Conservation (phyloP, 1,139 yeast species). For the Williopsis jadinii region DNA sequence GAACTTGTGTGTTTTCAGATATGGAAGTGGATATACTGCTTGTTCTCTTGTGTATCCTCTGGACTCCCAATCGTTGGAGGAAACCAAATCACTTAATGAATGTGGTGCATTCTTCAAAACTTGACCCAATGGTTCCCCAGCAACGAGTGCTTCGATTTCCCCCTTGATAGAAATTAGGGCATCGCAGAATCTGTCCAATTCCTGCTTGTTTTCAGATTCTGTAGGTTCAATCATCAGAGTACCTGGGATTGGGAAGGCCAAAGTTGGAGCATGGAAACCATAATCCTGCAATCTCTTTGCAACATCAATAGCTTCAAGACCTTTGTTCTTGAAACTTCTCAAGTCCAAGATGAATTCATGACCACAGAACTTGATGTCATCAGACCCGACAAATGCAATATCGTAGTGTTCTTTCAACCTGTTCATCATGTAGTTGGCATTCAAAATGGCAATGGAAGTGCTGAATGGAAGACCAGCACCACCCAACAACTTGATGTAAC, state of each 20-base stretch:
- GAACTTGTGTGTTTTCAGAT: slow-evolving; percentile 67
- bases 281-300: slow-evolving; percentile 97
- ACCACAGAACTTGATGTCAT: slow-evolving; percentile 74
- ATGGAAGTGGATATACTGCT: slow-evolving; percentile 87
- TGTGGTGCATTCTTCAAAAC: slow-evolving; percentile 92
- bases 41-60: slow-evolving; percentile 89
- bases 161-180: slow-evolving; percentile 75
- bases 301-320: slow-evolving; percentile 91
- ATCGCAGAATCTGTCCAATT: slow-evolving; percentile 84
- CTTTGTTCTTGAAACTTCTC: slow-evolving; percentile 73
- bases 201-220: slow-evolving; percentile 84
- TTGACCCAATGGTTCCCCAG: slow-evolving; percentile 58
- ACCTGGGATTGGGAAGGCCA: slow-evolving; percentile 98
- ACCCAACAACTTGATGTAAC: slow-evolving; percentile 93
- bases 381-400: slow-evolving; percentile 64
- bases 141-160: slow-evolving; percentile 74
- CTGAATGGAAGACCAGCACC: slow-evolving; percentile 77
- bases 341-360: slow-evolving; percentile 94
- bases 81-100: slow-evolving; percentile 69
- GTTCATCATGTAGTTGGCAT: slow-evolving; percentile 92
- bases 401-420: slow-evolving; percentile 64
- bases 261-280: slow-evolving; percentile 98
- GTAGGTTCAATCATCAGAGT: slow-evolving; percentile 98
- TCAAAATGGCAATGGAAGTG: slow-evolving; percentile 83
- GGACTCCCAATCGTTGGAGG: slow-evolving; percentile 60